Base-by-base conservation (phyloP, 257 asterid genomes). In the Avicennia marina region DNA sequence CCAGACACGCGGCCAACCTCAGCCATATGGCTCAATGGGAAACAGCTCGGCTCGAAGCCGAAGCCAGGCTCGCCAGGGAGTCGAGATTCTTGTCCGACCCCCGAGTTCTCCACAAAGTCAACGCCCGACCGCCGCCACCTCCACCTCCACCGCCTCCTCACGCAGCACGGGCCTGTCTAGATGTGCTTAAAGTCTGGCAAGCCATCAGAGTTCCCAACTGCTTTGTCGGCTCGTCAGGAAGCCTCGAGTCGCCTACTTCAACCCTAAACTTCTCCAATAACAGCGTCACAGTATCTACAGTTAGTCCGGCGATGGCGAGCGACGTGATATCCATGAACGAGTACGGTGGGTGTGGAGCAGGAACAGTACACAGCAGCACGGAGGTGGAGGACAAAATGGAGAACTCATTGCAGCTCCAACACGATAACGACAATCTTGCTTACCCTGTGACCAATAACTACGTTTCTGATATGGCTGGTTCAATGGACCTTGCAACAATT, bases 1-100 rank as follows among this genome's bases (percentile, higher is more conserved):
- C 73, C 41, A 47, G 22, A 33, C 61, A 61, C 1, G 70, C 62
- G 11, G 71, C 81, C 11, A 43, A 58, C 57, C 69, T 77, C 29
- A 77, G 71, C 77, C 87, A 80, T 75, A 68, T 74, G 79, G 83
- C 87, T 24, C 87, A 80, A 46, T 80, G 87, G 87, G 87, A 80
- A 56, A 60, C 79, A 0, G 83, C 87, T 12, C 70, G 84, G 13
- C 73, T 80, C 2, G 84, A 80, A 58, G 87, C 87, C 40, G 84
- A 80, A 61, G 77, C 81, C 29, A 33, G 81, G n/a, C 75, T 74
- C 1, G 60, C 57, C 12, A 69, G 75, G 7, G 59, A 65, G 36
- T 73, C 83, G 6, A 68, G 62, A 36, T 64, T 67, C 18, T 26
- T 12, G 3, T 25, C 58, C 47, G 60, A 39, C 11, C 41, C 67